A percentile compares a stretch with the other conserved stretches of the same genome.
Evolutionary conservation across 345 rosid genomes (phyloP).

Genomic region (Adansonia digitata): DNA sequence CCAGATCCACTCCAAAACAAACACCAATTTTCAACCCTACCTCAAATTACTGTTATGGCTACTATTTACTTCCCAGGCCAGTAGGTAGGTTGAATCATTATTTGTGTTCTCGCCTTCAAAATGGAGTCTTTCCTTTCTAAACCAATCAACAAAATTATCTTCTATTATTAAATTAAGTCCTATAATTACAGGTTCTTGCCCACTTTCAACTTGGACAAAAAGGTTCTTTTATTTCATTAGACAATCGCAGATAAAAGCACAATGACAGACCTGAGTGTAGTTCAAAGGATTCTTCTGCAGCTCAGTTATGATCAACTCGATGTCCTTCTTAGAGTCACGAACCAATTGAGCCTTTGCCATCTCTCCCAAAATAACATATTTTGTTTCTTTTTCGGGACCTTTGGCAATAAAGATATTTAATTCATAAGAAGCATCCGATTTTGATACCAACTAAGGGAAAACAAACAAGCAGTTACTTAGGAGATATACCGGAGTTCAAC

Average conservation of each 20-base stretch:
- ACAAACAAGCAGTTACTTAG: background rate
- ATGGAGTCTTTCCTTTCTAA: background rate
- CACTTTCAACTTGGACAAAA: too few relatives aligned
- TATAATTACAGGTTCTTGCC: background rate
- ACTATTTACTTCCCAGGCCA: background rate
- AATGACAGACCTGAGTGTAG: conserved; percentile 67
- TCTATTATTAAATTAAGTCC: background rate
- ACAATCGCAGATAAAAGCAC: background rate
- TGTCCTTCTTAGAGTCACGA: conserved; percentile 82
- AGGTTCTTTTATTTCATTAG: background rate
- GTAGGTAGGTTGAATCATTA: background rate
- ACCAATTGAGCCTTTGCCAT: conserved; percentile 77
- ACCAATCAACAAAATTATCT: background rate
- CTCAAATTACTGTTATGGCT: background rate
- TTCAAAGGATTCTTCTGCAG: conserved; percentile 86
- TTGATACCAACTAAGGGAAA: background rate
- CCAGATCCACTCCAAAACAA: background rate
- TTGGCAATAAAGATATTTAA: conserved; percentile 17
- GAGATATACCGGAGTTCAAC: conserved; percentile 60
- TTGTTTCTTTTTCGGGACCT: conserved; percentile 89
- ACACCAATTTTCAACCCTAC: background rate
- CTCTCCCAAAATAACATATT: conserved; percentile 83
- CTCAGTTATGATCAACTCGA: conserved; percentile 58
- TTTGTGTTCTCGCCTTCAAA: background rate
- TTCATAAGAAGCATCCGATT: background rate